A percentile compares a stretch with the other conserved stretches of the same genome.
Evolutionary conservation across 495 filamentous ascomycete species (phyloP).

Genomic region (Lasiosphaeria hispida): DNA sequence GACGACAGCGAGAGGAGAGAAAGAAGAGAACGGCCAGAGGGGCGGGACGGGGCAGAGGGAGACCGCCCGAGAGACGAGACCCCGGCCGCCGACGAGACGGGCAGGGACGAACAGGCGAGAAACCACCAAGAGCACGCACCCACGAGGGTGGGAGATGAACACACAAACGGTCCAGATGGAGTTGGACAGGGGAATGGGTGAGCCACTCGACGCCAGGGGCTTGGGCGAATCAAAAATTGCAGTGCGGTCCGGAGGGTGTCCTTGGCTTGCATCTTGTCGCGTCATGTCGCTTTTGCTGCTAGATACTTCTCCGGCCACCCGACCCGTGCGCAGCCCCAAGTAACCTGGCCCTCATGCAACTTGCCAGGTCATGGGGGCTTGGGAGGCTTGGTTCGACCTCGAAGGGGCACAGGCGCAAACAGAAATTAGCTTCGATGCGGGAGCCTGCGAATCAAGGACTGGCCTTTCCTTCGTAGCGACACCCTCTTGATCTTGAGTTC

Average conservation of each 20-base stretch:
- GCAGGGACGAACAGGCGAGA: not conserved
- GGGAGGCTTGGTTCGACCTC: slow-evolving; percentile 18
- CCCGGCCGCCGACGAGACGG: slow-evolving; percentile 7
- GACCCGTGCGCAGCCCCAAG: slow-evolving; percentile 12
- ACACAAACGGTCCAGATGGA: slow-evolving; percentile 16
- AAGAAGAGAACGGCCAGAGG: slow-evolving; percentile 10
- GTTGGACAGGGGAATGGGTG: slow-evolving; percentile 23
- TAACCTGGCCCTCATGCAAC: slow-evolving; percentile 24
- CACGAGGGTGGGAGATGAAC: slow-evolving; percentile 25
- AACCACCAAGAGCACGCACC: slow-evolving; percentile 10
- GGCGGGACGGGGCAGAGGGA: slow-evolving; percentile 7
- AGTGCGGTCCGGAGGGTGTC: slow-evolving; percentile 18
- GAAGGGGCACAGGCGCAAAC: slow-evolving; percentile 25
- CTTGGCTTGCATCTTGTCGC: slow-evolving; percentile 22
- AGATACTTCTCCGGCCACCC: slow-evolving; percentile 20
- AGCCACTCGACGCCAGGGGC: slow-evolving; percentile 12
- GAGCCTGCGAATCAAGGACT: slow-evolving; percentile 16
- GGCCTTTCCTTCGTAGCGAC: too few species aligned
- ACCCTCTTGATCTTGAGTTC: not conserved
- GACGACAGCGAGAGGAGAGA: slow-evolving; percentile 10
- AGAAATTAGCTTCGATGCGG: slow-evolving; percentile 22
- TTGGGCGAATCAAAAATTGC: slow-evolving; percentile 31
- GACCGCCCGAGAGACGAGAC: slow-evolving; percentile 12
- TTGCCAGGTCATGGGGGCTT: slow-evolving; percentile 17
- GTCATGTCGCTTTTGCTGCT: slow-evolving; percentile 7